These are phyloP conservation scores for Melaleuca quinquenervia DNA, from an alignment of 345 rosid genomes.

Conservation along the genomic window DNA sequence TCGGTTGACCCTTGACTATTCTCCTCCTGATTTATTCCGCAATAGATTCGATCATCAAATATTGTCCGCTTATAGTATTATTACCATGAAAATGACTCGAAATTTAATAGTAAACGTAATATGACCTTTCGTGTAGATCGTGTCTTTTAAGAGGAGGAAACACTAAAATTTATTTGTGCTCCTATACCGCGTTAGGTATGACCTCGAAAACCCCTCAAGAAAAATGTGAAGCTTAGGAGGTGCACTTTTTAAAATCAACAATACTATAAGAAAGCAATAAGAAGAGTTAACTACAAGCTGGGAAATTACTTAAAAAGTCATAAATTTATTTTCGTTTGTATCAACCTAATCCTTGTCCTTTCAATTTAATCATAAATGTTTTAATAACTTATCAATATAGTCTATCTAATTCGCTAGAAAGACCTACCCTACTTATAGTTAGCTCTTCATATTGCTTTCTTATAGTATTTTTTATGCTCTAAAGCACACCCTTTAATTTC, in stretches of 20 bases:
- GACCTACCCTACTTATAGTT: too few species aligned
- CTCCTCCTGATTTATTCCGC: neutral
- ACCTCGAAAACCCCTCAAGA: neutral
- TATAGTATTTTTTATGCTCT: too few species aligned
- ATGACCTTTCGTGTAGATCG: neutral
- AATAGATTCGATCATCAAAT: neutral
- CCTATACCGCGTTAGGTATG: neutral
- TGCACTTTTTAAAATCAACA: too few species aligned
- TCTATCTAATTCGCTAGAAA: too few species aligned
- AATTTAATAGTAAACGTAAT: neutral
- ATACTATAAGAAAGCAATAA: neutral
- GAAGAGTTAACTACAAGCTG: neutral
- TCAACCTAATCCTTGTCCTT: accelerated
- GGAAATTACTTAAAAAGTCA: neutral
- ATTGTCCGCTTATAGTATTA: neutral
- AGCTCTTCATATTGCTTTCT: too few species aligned
- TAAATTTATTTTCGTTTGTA: neutral
- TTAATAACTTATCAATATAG: too few species aligned
- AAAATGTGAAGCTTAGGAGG: too few species aligned
- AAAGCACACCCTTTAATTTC: too few species aligned
- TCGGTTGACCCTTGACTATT: neutral
- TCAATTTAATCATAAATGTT: neutral
- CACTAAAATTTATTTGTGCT: accelerated
- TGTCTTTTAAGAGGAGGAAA: neutral
- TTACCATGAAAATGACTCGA: neutral